A percentile compares a stretch with the other conserved stretches of the same genome.
Evolutionary conservation across 257 asterid species (phyloP).

Genomic region (Solanum commersonii): DNA sequence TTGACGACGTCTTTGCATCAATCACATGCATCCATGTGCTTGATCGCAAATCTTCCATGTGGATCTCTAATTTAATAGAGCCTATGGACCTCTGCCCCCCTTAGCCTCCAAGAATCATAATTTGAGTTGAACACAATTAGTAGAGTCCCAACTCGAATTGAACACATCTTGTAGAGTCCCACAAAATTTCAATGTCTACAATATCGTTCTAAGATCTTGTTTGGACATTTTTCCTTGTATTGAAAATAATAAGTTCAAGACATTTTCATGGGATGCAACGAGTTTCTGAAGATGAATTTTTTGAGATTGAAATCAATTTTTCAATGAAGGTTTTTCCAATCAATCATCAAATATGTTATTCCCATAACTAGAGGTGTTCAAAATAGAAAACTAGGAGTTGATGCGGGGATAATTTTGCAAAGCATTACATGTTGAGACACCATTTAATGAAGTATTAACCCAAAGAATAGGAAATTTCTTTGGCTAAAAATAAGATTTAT

Average conservation of each 20-base stretch:
- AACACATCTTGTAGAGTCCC: too few relatives aligned
- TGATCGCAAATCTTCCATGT: too few relatives aligned
- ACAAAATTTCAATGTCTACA: too few relatives aligned
- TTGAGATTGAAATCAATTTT: not conserved
- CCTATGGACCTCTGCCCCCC: too few relatives aligned
- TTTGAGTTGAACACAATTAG: too few relatives aligned
- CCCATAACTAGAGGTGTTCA: not conserved
- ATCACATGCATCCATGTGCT: too few relatives aligned
- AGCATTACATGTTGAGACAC: not conserved
- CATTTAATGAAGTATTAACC: not conserved
- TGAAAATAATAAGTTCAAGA: not conserved
- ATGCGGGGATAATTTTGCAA: not conserved
- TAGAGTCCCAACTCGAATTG: too few relatives aligned
- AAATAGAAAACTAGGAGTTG: not conserved
- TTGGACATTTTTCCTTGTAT: not conserved
- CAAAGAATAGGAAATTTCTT: not conserved
- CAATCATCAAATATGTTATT: not conserved
- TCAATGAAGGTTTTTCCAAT: not conserved
- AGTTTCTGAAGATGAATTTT: not conserved
- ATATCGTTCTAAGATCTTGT: not conserved
- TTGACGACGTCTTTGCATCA: too few relatives aligned
- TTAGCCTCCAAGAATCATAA: too few relatives aligned
- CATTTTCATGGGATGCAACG: not conserved
- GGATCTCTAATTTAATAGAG: too few relatives aligned
- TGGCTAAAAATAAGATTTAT: not conserved